Conservation (phyloP, 176 grass and related monocot genomes). For the Bonia amplexicaulis region DNA sequence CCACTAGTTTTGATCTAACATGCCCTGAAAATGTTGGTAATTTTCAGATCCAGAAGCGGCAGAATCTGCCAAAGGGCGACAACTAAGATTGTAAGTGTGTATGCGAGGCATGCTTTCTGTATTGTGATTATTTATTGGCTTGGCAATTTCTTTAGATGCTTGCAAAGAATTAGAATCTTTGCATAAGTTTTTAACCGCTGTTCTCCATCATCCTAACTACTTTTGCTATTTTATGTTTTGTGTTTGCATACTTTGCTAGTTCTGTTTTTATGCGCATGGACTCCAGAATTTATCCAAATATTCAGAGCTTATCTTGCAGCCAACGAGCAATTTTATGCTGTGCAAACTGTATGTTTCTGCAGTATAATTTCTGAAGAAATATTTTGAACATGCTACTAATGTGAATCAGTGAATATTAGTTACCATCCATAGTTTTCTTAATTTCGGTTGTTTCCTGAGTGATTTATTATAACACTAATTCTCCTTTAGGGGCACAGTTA, state of each 20-base stretch:
- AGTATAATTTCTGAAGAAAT: neutral
- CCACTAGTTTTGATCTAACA: too few species aligned
- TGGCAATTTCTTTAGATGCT: neutral
- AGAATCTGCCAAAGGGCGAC: constrained; percentile 68
- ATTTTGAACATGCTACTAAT: neutral
- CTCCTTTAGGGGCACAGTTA: neutral
- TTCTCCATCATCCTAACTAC: neutral
- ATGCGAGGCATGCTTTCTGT: neutral
- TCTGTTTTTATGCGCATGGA: neutral
- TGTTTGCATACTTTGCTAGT: neutral
- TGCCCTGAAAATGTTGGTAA: neutral
- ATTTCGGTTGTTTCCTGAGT: neutral
- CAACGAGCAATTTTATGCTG: neutral
- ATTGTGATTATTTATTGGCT: neutral
- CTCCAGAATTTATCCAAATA: neutral
- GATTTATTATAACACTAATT: neutral
- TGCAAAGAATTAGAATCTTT: neutral
- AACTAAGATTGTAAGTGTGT: constrained; percentile 85
- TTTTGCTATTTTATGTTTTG: neutral
- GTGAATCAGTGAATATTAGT: neutral
- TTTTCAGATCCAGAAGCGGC: constrained; percentile 80
- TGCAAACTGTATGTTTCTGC: neutral
- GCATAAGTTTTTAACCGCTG: neutral
- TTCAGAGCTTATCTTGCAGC: neutral
- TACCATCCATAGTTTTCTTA: neutral